These are phyloP conservation scores for Tausonia pullulans DNA, from an alignment of 1,284 basidiomycete genomes.

Conservation along the genomic window DNA sequence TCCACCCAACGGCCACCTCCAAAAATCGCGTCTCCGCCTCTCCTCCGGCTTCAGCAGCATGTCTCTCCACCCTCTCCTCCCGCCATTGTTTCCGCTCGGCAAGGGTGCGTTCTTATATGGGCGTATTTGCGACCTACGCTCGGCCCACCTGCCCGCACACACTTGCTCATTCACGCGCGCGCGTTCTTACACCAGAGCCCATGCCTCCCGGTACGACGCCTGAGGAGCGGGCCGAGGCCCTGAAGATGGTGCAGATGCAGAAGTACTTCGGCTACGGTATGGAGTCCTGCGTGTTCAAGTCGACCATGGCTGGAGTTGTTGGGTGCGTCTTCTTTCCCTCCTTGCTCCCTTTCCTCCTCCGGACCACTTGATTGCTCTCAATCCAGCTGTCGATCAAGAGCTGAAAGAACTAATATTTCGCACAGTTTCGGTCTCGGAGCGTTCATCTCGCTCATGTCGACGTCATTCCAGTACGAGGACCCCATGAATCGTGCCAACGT, in stretches of 20 bases:
- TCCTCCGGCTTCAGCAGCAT: neutral
- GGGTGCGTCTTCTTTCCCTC: constrained; percentile 43
- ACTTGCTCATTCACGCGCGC: neutral
- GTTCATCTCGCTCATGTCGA: constrained; percentile 92
- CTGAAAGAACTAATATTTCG: neutral
- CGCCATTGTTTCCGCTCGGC: constrained; percentile 13
- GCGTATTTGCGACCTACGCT: too few relatives aligned
- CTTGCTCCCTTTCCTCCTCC: neutral
- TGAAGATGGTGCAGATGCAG: constrained; percentile 65
- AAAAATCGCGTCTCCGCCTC: too few relatives aligned
- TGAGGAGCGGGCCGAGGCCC: constrained; percentile 57
- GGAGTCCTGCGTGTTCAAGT: constrained; percentile 78
- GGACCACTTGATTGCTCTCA: constrained; percentile 1
- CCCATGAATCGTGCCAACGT: constrained; percentile 60
- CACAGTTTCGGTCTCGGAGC: constrained; percentile 82
- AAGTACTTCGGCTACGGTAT: constrained; percentile 54
- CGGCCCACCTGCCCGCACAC: neutral
- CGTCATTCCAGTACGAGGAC: constrained; percentile 91
- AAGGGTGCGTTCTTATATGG: neutral
- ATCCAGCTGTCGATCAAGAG: constrained; percentile 7
- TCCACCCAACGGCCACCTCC: too few relatives aligned
- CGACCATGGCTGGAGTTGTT: constrained; percentile 60
- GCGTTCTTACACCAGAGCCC: constrained; percentile 29
- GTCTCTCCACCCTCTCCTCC: constrained; percentile 8
- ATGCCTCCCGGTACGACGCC: constrained; percentile 69